Percentiles rank a stretch among this genome's conserved stretches.
Evolutionary conservation across 306 rosid genomes (phyloP).

Genomic region (Prunus davidiana): DNA sequence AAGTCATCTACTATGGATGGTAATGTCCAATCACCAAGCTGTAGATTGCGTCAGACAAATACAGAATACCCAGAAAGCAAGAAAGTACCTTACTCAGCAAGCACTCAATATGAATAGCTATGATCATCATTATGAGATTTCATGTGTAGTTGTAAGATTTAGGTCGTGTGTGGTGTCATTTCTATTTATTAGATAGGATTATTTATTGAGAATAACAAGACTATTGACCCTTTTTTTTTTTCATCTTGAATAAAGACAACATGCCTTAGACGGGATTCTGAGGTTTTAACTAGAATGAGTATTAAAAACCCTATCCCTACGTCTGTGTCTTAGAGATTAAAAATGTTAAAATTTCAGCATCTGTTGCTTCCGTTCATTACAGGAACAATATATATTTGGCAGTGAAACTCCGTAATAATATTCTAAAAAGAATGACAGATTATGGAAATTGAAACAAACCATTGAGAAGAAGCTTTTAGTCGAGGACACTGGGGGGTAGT

Average conservation of each 20-base stretch:
- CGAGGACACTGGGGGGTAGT: slow-evolving; percentile 70
- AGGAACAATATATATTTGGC: background rate
- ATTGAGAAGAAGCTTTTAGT: slow-evolving; percentile 81
- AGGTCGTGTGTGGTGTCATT: too few relatives aligned
- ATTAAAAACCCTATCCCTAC: background rate
- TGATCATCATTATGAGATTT: too few relatives aligned
- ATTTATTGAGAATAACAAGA: background rate
- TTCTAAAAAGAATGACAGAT: background rate
- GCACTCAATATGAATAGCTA: too few relatives aligned
- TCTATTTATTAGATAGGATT: too few relatives aligned
- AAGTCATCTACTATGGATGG: too few relatives aligned
- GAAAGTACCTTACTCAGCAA: too few relatives aligned
- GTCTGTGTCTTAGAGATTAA: background rate
- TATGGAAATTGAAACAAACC: slow-evolving; percentile 39
- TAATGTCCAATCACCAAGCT: too few relatives aligned
- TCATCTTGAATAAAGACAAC: background rate
- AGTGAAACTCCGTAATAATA: background rate
- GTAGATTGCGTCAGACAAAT: too few relatives aligned
- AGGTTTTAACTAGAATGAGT: background rate
- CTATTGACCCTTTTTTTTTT: background rate
- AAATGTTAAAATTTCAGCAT: background rate
- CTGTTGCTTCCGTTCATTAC: background rate
- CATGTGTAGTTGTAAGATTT: too few relatives aligned
- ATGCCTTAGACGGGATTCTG: background rate
- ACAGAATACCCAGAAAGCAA: too few relatives aligned